Base-by-base conservation (phyloP, 495 filamentous ascomycete species). In the Tuber melanosporum region DNA sequence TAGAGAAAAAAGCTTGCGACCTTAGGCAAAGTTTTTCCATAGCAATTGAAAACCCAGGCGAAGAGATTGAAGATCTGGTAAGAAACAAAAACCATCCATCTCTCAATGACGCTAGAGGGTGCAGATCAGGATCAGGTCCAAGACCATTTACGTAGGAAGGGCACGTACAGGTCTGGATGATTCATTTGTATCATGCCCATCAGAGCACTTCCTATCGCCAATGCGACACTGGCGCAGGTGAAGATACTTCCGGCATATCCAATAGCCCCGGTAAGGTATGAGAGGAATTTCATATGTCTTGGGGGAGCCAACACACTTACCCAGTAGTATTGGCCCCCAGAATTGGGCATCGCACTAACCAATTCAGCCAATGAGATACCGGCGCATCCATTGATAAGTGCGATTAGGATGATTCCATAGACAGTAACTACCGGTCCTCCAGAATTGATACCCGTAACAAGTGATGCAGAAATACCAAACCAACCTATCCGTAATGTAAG, bases 261-360 rank as follows among this genome's bases (percentile, higher is more conserved):
- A 77, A 90, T 86, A 84, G 86, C 89, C 12, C 89, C 90, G 14
- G 88, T 90, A 57, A 88, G 52, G 71, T 90, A 91, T 19, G 87
- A 86, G 19, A 86, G 84, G 77, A 89, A 87, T 43, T 87, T 86
- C 15, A 85, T 85, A 72, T 85, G 88, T 71, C 84, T 86, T 75
- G 83, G 85, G 0, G 90, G 89, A 10, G 90, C 89, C 71, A 91
- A 82, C 77, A 88, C 86, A 75, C 86, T 86, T 1, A 88, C 87
- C 90, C 89, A 91, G 83, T 87, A 91, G 80, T 91, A 91, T 75
- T 90, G 89, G 0, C 90, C 90, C 39, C 89, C 89, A 39, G 89
- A 87, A 82, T 90, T 90, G 3, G 90, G 90, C 81, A 90, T 83
- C 0, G 89, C 86, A 75, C 85, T 87, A 5, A 88, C 88, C 73